Percentiles rank a stretch among this genome's conserved stretches.
These are phyloP conservation scores for Puccinia hordei DNA, from an alignment of 1,284 basidiomycete species.

Conservation along the genomic window DNA sequence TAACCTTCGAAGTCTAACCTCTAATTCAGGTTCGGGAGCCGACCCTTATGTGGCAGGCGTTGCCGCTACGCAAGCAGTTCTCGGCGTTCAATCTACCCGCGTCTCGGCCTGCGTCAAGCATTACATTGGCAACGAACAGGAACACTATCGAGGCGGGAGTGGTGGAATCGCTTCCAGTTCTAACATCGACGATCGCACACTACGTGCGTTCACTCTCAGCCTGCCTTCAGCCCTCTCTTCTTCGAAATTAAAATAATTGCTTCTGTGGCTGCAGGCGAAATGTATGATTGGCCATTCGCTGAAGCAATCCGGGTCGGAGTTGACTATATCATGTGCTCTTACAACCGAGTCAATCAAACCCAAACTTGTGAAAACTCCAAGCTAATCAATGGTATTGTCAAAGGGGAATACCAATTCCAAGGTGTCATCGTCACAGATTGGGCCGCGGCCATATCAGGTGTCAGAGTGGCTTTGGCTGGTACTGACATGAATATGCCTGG, in stretches of 20 bases:
- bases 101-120: constrained; percentile 58
- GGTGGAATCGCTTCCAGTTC: constrained; percentile 50
- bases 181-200: constrained; percentile 57
- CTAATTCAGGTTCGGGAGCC: constrained; percentile 27
- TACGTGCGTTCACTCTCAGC: constrained; percentile 52
- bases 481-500: constrained; percentile 49
- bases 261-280: constrained; percentile 51
- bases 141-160: constrained; percentile 55
- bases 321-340: constrained; percentile 56
- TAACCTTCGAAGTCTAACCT: neutral
- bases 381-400: constrained; percentile 57
- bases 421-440: constrained; percentile 58
- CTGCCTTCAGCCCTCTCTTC: neutral
- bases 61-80: constrained; percentile 54
- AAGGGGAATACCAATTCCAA: constrained; percentile 57
- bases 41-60: constrained; percentile 57
- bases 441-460: constrained; percentile 49
- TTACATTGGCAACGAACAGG: constrained; percentile 58
- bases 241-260: neutral
- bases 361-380: constrained; percentile 57
- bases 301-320: constrained; percentile 51
- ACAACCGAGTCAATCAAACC: constrained; percentile 57
- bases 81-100: constrained; percentile 55
- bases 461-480: constrained; percentile 36
- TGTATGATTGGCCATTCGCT: constrained; percentile 55